A percentile compares a stretch with the other conserved stretches of the same genome.
These are phyloP conservation scores for Blepharisma stoltei DNA, from an alignment of 73 alveolate genomes.

Conservation along the genomic window DNA sequence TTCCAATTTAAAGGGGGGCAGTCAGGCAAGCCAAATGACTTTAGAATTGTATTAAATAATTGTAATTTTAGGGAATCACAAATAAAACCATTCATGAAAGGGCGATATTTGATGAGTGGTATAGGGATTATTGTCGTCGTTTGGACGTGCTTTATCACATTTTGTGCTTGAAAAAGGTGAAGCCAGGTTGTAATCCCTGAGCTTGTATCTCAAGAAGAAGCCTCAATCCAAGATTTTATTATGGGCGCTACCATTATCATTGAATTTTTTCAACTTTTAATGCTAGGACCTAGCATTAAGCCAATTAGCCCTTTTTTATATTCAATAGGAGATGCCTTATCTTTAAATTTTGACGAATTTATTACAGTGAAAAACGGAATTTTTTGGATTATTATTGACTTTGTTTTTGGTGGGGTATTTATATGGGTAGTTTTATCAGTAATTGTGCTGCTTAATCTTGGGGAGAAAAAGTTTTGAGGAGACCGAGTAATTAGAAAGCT, in stretches of 20 bases:
- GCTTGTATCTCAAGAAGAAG: not conserved
- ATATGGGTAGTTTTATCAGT: not conserved
- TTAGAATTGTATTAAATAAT: not conserved
- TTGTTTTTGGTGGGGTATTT: not conserved
- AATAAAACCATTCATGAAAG: not conserved
- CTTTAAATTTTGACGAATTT: not conserved
- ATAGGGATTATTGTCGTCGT: not conserved
- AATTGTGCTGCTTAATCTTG: not conserved
- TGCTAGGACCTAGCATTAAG: conserved; percentile 7
- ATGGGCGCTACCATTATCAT: conserved; percentile 6
- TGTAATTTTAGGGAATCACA: not conserved
- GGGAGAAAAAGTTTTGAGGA: not conserved
- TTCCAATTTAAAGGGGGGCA: too few species aligned
- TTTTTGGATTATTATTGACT: conserved; percentile 24
- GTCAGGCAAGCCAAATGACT: not conserved
- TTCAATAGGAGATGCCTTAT: not conserved
- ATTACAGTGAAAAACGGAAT: not conserved
- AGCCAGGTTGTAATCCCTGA: conserved; percentile 13
- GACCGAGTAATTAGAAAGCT: not conserved
- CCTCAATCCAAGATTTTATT: not conserved
- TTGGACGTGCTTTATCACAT: conserved; percentile 8
- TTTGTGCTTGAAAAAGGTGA: not conserved
- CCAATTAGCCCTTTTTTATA: not conserved
- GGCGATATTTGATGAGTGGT: not conserved
- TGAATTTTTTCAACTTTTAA: conserved; percentile 29